These are phyloP conservation scores for Ceratocystis ficicola DNA, from an alignment of 2,329 filamentous ascomycete genomes.

Conservation along the genomic window DNA sequence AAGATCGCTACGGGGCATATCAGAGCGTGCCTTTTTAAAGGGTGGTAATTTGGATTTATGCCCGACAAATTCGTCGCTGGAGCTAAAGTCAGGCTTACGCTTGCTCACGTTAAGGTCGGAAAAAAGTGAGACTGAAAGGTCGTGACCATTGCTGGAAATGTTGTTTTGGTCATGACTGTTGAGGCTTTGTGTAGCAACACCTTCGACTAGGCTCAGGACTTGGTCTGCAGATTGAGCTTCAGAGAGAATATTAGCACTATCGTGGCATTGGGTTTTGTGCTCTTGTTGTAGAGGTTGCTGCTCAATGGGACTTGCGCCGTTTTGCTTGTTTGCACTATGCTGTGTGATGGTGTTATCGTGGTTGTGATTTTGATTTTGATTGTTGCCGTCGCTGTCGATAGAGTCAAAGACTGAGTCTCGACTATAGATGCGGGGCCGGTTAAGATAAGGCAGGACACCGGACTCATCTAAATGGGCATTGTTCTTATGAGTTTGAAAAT, in stretches of 20 bases:
- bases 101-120: slow-evolving; percentile 41
- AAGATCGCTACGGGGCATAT: slow-evolving; percentile 23
- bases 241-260: slow-evolving; percentile 12
- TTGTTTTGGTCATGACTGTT: slow-evolving; percentile 24
- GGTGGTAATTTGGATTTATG: slow-evolving; percentile 24
- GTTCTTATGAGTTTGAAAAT: not conserved
- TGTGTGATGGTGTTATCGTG: slow-evolving; percentile 26
- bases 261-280: not conserved
- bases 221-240: slow-evolving; percentile 35
- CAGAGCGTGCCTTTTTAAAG: slow-evolving; percentile 46
- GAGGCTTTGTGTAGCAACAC: slow-evolving; percentile 45
- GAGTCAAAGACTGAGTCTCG: slow-evolving; percentile 36
- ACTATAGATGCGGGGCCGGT: slow-evolving; percentile 28
- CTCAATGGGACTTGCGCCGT: not conserved
- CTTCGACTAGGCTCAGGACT: slow-evolving; percentile 40
- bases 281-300: slow-evolving; percentile 19
- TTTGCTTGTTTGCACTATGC: slow-evolving; percentile 18
- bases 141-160: not conserved
- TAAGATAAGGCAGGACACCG: slow-evolving; percentile 13
- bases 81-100: slow-evolving; percentile 40
- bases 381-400: slow-evolving; percentile 16
- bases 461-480: slow-evolving; percentile 11
- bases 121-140: not conserved
- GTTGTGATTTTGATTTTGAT: slow-evolving; percentile 23
- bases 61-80: slow-evolving; percentile 41